Evolutionary conservation across 2,329 filamentous ascomycete genomes (phyloP).

Genomic region (Colletotrichum australisinense): DNA sequence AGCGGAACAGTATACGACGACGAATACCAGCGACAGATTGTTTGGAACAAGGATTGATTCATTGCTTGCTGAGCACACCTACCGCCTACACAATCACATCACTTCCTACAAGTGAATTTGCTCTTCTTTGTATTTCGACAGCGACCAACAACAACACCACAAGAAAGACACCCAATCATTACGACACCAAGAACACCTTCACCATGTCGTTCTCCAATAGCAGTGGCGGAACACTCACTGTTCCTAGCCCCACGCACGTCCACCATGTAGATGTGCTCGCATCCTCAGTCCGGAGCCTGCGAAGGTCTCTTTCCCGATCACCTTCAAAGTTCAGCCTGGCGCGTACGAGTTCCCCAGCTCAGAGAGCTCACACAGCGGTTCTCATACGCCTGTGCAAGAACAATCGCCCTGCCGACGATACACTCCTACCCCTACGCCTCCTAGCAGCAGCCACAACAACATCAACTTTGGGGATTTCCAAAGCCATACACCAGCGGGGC

Average conservation of each 20-base stretch:
- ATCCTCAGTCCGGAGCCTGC: conserved; percentile 82
- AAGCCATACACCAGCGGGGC: conserved; percentile 39
- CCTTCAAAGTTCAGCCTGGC: conserved; percentile 86
- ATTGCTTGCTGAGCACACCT: conserved; percentile 19
- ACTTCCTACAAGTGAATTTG: neutral
- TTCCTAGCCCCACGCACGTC: conserved; percentile 86
- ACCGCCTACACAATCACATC: neutral
- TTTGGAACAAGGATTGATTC: conserved; percentile 20
- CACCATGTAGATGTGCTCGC: conserved; percentile 83
- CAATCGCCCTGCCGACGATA: conserved; percentile 60
- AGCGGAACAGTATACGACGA: conserved; percentile 34
- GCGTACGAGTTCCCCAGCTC: conserved; percentile 59
- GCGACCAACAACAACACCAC: conserved; percentile 9
- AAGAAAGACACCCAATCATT: conserved; percentile 15
- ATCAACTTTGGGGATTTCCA: conserved; percentile 44
- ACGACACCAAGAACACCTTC: conserved; percentile 30
- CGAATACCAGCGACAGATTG: conserved; percentile 30
- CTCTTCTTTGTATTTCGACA: conserved; percentile 30
- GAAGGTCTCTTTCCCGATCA: conserved; percentile 91
- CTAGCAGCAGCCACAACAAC: conserved; percentile 44
- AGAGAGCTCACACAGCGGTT: conserved; percentile 55
- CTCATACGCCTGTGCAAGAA: conserved; percentile 33
- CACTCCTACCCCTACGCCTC: conserved; percentile 37
- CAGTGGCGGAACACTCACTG: conserved; percentile 81
- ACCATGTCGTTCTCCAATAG: conserved; percentile 70